A percentile compares a stretch with the other conserved stretches of the same genome.
Evolutionary conservation across 495 filamentous ascomycete genomes (phyloP).

Genomic region (Cetradonia linearis): DNA sequence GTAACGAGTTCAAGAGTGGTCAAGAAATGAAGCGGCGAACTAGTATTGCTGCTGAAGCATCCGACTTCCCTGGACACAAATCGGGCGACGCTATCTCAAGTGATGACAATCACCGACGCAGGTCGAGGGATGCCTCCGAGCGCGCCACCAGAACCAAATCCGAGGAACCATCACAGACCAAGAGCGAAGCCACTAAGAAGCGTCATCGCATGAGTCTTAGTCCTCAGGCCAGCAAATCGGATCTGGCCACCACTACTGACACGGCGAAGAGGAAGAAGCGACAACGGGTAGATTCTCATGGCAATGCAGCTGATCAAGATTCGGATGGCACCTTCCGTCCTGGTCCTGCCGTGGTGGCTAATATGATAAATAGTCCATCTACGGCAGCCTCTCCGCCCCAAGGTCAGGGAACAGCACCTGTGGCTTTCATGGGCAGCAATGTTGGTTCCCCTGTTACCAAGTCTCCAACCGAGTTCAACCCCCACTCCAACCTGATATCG

Average conservation of each 20-base stretch:
- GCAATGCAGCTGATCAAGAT: slow-evolving; percentile 20
- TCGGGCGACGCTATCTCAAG: slow-evolving; percentile 29
- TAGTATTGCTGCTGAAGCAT: slow-evolving; percentile 27
- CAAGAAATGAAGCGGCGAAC: slow-evolving; percentile 36
- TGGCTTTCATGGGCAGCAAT: slow-evolving; percentile 26
- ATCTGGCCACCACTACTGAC: slow-evolving; percentile 37
- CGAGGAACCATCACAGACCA: slow-evolving; percentile 12
- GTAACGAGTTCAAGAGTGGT: slow-evolving; percentile 46
- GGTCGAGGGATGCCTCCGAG: slow-evolving; percentile 14
- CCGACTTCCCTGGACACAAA: slow-evolving; percentile 33
- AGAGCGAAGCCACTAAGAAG: slow-evolving; percentile 45
- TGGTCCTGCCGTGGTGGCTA: slow-evolving; percentile 31
- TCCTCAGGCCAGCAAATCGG: slow-evolving; percentile 49
- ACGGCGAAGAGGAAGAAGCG: slow-evolving; percentile 41
- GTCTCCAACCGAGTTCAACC: slow-evolving; percentile 12
- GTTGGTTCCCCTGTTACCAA: slow-evolving; percentile 20
- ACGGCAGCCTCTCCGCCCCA: slow-evolving; percentile 26
- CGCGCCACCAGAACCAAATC: slow-evolving; percentile 12
- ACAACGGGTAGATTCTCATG: slow-evolving; percentile 33
- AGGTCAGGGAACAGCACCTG: slow-evolving; percentile 24
- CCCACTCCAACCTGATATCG: slow-evolving; percentile 13
- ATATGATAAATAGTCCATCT: slow-evolving; percentile 28
- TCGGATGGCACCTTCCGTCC: slow-evolving; percentile 12
- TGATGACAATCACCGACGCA: slow-evolving; percentile 16
- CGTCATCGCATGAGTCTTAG: slow-evolving; percentile 57